Evolutionary conservation across 805 yeast genomes (phyloP).

Genomic region (Pichia eremophila): DNA sequence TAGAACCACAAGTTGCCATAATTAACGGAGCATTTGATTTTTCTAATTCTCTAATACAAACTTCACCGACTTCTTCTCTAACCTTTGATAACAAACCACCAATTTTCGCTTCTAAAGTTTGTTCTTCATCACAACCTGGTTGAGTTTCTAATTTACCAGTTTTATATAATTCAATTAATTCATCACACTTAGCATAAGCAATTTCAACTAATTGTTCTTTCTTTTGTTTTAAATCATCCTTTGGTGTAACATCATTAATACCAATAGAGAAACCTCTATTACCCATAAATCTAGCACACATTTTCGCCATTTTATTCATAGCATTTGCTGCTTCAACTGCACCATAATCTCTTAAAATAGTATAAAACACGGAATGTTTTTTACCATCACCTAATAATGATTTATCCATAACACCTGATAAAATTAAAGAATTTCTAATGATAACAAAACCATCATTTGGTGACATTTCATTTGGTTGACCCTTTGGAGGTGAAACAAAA

Average conservation of each 20-base stretch:
- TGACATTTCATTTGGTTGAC: constrained; percentile 86
- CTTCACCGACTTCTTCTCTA: constrained; percentile 98
- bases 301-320: constrained; percentile 98
- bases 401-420: constrained; percentile 96
- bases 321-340: constrained; percentile 91
- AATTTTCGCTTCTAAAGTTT: constrained; percentile 93
- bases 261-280: constrained; percentile 97
- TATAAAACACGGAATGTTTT: constrained; percentile 91
- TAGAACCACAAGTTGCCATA: constrained; percentile 99
- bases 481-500: constrained; percentile 62
- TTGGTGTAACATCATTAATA: constrained; percentile 95
- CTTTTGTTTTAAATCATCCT: constrained; percentile 56
- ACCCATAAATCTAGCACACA: constrained; percentile 92
- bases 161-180: constrained; percentile 66
- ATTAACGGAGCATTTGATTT: constrained; percentile 90
- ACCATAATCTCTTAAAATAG: constrained; percentile 93
- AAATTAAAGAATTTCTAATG: constrained; percentile 78
- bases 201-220: constrained; percentile 85
- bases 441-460: constrained; percentile 93
- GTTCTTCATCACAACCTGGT: constrained; percentile 98
- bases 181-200: constrained; percentile 89
- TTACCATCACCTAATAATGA: constrained; percentile 96
- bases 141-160: constrained; percentile 91
- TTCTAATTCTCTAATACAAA: constrained; percentile 86
- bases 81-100: constrained; percentile 94